Conservation (phyloP, 2,329 filamentous ascomycete species). For the Coniochaeta hoffmannii region DNA sequence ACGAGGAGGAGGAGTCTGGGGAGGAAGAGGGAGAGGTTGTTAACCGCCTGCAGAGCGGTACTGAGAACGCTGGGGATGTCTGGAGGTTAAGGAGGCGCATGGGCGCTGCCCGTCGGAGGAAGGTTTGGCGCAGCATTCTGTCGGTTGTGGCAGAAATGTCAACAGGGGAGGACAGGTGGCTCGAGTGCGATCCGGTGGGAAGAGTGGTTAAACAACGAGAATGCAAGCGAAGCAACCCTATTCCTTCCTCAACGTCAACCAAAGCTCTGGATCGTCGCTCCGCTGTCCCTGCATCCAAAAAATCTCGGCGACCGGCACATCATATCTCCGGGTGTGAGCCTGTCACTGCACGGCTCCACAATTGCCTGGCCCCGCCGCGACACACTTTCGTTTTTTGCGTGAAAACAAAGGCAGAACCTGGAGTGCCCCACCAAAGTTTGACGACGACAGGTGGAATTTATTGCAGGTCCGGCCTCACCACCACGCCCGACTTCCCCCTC, state of each 20-base stretch:
- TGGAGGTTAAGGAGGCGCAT: slow-evolving; percentile 1
- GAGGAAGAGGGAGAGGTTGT: background rate
- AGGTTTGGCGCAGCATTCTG: slow-evolving; percentile 11
- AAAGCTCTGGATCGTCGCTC: background rate
- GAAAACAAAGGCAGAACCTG: background rate
- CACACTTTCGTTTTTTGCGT: slow-evolving; percentile 2
- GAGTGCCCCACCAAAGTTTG: slow-evolving; percentile 1
- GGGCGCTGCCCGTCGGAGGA: slow-evolving; percentile 7
- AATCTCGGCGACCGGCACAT: slow-evolving; percentile 1
- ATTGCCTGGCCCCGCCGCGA: background rate
- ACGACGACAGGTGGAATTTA: slow-evolving; percentile 1
- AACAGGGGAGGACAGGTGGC: background rate
- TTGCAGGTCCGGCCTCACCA: background rate
- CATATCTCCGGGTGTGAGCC: background rate
- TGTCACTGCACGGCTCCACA: background rate
- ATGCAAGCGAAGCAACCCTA: background rate
- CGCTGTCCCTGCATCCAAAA: background rate
- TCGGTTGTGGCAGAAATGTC: background rate
- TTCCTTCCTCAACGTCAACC: background rate
- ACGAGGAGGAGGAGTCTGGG: background rate
- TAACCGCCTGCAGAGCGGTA: slow-evolving; percentile 4
- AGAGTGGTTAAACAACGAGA: background rate
- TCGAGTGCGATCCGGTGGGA: background rate
- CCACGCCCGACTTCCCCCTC: slow-evolving; percentile 6
- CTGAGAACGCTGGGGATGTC: background rate